phyloP scores from a whole-genome alignment of 75 land plant genomes.

The Adiantum capillusveneris region DNA sequence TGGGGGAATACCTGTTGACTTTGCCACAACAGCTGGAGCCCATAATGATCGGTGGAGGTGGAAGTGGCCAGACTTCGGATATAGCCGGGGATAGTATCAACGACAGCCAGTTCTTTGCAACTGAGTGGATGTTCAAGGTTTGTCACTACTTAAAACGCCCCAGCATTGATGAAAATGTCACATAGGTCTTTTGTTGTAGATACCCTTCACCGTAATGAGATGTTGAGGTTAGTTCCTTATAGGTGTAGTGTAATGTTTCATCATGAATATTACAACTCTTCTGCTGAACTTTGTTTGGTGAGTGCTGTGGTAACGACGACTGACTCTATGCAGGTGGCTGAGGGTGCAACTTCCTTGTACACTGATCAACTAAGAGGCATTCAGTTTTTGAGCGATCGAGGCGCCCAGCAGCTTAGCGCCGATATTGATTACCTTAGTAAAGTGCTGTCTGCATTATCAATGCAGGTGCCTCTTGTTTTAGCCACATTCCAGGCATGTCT shows the following conservation, averaged over 20 bases:
- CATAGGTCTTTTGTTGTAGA: too few species aligned
- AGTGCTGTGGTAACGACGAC: too few species aligned
- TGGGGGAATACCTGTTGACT: conserved; percentile 97
- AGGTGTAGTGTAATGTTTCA: too few species aligned
- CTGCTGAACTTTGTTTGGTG: too few species aligned
- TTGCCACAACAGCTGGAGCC: conserved; percentile 96
- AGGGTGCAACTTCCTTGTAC: conserved; percentile 89
- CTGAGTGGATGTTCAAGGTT: conserved; percentile 99
- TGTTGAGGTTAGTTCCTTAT: too few species aligned
- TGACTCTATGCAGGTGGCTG: conserved; percentile 93
- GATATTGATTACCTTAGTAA: conserved; percentile 95
- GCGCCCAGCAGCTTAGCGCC: conserved; percentile 86
- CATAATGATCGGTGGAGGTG: conserved; percentile 63
- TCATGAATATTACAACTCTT: too few species aligned
- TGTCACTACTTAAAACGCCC: too few species aligned
- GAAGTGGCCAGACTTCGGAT: conserved; percentile 13
- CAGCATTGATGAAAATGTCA: too few species aligned
- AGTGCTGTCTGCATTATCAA: conserved; percentile 87
- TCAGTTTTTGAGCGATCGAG: conserved; percentile 83
- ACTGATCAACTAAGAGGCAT: conserved; percentile 87
- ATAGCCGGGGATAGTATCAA: conserved; percentile 47
- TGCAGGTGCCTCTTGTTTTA: conserved; percentile 76
- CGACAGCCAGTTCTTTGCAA: conserved; percentile 91
- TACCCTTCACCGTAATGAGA: too few species aligned
- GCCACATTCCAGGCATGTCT: conserved; percentile 83